Base-by-base conservation (phyloP, 495 filamentous ascomycete species). In the Hapsidospora chrysogenum region DNA sequence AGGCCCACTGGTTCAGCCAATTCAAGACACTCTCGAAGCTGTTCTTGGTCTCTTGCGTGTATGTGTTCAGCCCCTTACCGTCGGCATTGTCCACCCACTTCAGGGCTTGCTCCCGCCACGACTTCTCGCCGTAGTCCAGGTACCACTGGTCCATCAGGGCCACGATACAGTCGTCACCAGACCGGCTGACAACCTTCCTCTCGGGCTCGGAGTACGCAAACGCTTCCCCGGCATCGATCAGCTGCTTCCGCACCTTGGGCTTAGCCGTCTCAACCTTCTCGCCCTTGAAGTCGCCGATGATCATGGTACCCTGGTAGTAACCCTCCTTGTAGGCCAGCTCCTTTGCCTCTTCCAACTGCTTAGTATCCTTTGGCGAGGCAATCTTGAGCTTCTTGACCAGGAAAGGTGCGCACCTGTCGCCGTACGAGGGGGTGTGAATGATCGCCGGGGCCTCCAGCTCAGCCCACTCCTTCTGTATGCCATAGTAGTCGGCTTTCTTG, bases 401-500 rank as follows among this genome's bases (percentile, higher is more conserved):
- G 35, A 75, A 70, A 38, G 76, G 72, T 3, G 89, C 89, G 22
- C 82, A 75, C 38, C 89, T 61, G 51, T 92, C 75, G 23, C 82
- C 86, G 48, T 89, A 94, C 11, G 75, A 75, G 1, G 87, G 87
- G 7, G 89, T 96, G 21, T 84, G 66, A 40, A 97, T 94, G 41
- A 97, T 78, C 29, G 86, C 81, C 33, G 74, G 39, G 38, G 95
- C 85, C 37, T 92, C 83, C 29, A 89, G 58, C 48, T 89, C 76
- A 3, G 76, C 86, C 89, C 89, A 97, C 50, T 96, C 87, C 59
- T 89, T 92, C 59, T 92, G 75, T 56, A 97, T 96, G 32, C 76
- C 76, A 53, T 97, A 95, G 60, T 80, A 95, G 2, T 95, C 89
- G n/a, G 86, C 69, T 66, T 97, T 96, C 67, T 95, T 95, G 17